phyloP scores from a whole-genome alignment of 495 filamentous ascomycete genomes.

The Neurospora cerealis region DNA sequence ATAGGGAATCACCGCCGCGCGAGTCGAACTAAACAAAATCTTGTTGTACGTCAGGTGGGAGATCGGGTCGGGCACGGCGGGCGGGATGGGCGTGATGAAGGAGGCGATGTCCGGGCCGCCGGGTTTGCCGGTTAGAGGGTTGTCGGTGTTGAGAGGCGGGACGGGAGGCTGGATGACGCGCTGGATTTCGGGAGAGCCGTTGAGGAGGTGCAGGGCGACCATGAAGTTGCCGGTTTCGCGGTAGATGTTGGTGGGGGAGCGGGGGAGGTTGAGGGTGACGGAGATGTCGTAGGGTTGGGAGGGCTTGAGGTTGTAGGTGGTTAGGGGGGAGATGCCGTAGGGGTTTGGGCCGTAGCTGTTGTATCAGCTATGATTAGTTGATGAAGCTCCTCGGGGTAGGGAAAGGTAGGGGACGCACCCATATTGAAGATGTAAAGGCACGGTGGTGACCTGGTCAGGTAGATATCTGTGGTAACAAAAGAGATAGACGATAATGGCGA shows the following conservation, averaged over 20 bases:
- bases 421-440: constrained; percentile 73
- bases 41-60: constrained; percentile 14
- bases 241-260: constrained; percentile 46
- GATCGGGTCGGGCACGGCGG: constrained; percentile 1
- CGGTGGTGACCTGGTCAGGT: constrained; percentile 54
- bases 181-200: constrained; percentile 11
- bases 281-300: constrained; percentile 55
- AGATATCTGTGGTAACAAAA: constrained; percentile 78
- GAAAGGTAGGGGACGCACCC: constrained; percentile 34
- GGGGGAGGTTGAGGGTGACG: constrained; percentile 49
- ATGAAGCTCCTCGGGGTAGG: background rate
- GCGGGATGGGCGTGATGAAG: background rate
- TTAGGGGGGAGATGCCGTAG: constrained; percentile 40
- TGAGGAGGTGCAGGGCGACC: constrained; percentile 63
- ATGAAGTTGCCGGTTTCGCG: constrained; percentile 73
- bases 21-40: constrained; percentile 26
- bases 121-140: constrained; percentile 7
- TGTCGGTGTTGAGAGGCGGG: background rate
- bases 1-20: constrained; percentile 33
- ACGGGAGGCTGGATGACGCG: background rate
- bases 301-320: constrained; percentile 31
- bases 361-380: too few relatives aligned
- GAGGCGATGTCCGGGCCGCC: background rate
- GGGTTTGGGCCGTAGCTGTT: constrained; percentile 41
- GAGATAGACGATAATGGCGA: constrained; percentile 58